Percentiles rank a stretch among this genome's conserved stretches.
Evolutionary conservation across 2,329 filamentous ascomycete species (phyloP).

Genomic region (Calonectria naviculata): DNA sequence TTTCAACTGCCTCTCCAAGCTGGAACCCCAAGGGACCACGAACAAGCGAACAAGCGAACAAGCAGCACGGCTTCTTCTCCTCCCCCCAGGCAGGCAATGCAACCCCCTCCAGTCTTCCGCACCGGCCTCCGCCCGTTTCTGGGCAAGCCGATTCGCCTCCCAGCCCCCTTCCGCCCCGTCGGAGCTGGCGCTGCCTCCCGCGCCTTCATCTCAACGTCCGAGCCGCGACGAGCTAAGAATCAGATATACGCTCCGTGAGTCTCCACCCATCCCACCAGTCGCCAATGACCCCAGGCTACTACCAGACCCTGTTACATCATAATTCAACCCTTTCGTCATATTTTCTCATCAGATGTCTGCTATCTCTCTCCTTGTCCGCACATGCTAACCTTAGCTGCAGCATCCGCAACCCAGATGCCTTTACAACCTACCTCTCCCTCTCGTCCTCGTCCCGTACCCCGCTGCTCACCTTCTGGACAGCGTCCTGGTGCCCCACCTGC

Average conservation of each 20-base stretch:
- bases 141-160: conserved; percentile 1
- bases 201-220: conserved; percentile 38
- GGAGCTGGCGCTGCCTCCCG: neutral
- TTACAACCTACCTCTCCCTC: conserved; percentile 66
- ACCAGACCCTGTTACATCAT: conserved; percentile 4
- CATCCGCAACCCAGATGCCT: conserved; percentile 64
- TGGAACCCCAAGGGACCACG: neutral
- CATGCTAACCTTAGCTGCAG: conserved; percentile 45
- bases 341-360: neutral
- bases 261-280: conserved; percentile 6
- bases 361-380: too few species aligned
- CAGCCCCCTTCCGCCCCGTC: neutral
- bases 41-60: too few species aligned
- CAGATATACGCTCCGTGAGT: conserved; percentile 51
- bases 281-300: neutral
- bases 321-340: neutral
- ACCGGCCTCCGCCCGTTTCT: conserved; percentile 3
- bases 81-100: neutral
- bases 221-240: conserved; percentile 43
- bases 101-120: neutral
- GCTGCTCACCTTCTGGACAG: conserved; percentile 71
- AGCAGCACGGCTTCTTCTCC: neutral
- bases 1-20: neutral
- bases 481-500: conserved; percentile 68
- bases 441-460: conserved; percentile 64